Base-by-base conservation (phyloP, 805 yeast species). In the Kockiozyma suomiensis region DNA sequence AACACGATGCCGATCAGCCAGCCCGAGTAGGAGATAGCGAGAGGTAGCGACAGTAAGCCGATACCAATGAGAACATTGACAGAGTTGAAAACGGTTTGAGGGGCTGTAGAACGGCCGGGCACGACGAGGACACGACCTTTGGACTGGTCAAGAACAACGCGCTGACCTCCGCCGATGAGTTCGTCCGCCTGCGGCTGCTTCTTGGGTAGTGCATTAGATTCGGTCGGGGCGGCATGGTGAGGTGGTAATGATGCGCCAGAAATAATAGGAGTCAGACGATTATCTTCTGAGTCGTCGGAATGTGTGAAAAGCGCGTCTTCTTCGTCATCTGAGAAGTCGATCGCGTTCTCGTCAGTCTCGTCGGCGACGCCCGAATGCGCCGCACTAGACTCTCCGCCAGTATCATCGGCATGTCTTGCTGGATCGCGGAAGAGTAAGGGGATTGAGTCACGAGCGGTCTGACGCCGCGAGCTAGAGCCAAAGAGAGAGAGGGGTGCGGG, bases 81-180 rank as follows among this genome's bases (percentile, higher is more conserved):
- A 13, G 87, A 80, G 70, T 85, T 85, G 75, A 86, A 84, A 17
- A 84, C 75, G 0, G 90, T 85, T 69, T 86, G 90, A 1, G 87
- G 85, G 10, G 85, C 86, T 0, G 90, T 86, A 2, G 96, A 88
- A 71, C 87, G 90, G 42, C 96, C 96, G 1, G 87, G 51, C 87
- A 88, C 84, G 1, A 92, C 86, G 43, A 87, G 81, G 3, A 85
- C 76, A 58, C 84, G 82, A 4, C 96, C 96, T 65, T 85, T 85
- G 56, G 79, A 75, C 57, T 85, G 87, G 70, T 88, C 94, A 23
- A 88, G 82, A 13, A 54, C 33, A 28, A 53, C 42, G 42, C 51
- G 58, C 28, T 47, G 48, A 12, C 57, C 63, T 21, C 58, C 59
- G 42, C 57, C 63, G 28, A 59, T 43, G 26, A 38, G 56, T 41